phyloP scores from a whole-genome alignment of 805 yeast species.

The Jamesozyma hellenica region DNA sequence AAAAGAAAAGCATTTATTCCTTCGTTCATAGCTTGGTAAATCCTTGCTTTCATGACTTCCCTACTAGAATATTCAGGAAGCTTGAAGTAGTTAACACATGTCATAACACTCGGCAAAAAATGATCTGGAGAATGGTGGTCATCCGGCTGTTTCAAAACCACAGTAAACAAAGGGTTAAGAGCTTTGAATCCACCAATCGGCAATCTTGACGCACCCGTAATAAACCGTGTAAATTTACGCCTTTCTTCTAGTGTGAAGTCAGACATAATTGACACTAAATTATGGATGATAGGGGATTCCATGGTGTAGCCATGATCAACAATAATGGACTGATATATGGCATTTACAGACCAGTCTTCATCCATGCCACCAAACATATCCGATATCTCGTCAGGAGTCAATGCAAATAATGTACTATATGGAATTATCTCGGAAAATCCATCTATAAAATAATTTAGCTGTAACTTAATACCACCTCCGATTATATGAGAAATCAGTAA shows the following conservation, averaged over 20 bases:
- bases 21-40: constrained; percentile 67
- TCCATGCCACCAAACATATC: constrained; percentile 64
- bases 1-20: constrained; percentile 83
- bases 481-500: constrained; percentile 49
- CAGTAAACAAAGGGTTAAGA: constrained; percentile 72
- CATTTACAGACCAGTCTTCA: constrained; percentile 76
- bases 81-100: constrained; percentile 90
- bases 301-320: constrained; percentile 87
- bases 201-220: constrained; percentile 86
- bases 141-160: constrained; percentile 77
- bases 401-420: constrained; percentile 54
- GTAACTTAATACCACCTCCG: constrained; percentile 53
- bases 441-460: constrained; percentile 55
- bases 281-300: constrained; percentile 54
- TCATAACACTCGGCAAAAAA: constrained; percentile 93
- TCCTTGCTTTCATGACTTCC: constrained; percentile 46
- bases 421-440: constrained; percentile 86
- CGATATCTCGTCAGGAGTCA: constrained; percentile 65
- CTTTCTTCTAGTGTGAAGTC: constrained; percentile 46
- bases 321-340: constrained; percentile 49
- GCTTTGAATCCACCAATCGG: constrained; percentile 92
- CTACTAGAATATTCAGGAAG: constrained; percentile 69
- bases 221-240: constrained; percentile 69
- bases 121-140: constrained; percentile 59
- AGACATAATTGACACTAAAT: constrained; percentile 52